phyloP scores from a whole-genome alignment of 2,329 filamentous ascomycete genomes.

The Ilyonectria mors-panacis region DNA sequence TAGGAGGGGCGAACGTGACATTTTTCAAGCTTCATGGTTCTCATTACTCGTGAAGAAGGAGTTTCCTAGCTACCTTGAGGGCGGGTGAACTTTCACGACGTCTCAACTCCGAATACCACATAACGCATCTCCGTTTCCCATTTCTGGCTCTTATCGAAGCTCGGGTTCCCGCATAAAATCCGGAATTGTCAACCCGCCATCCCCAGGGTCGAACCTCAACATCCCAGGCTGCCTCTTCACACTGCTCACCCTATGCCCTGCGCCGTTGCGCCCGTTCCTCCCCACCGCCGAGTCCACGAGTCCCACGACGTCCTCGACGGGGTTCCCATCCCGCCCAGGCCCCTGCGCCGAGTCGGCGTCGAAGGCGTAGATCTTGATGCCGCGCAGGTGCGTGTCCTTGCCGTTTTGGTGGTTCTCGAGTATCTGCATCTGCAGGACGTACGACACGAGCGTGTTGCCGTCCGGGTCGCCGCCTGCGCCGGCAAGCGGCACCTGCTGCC shows the following conservation, averaged over 20 bases:
- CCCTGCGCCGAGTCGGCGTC: constrained; percentile 64
- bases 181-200: constrained; percentile 55
- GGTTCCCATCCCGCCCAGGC: constrained; percentile 55
- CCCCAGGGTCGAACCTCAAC: constrained; percentile 51
- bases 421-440: constrained; percentile 90
- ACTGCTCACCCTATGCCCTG: constrained; percentile 45
- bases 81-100: neutral
- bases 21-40: constrained; percentile 18
- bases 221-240: constrained; percentile 48
- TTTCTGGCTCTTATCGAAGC: constrained; percentile 47
- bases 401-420: constrained; percentile 99
- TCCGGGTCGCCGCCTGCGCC: constrained; percentile 72
- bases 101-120: constrained; percentile 29
- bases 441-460: constrained; percentile 85
- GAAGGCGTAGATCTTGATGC: constrained; percentile 85
- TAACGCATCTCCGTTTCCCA: constrained; percentile 1
- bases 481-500: constrained; percentile 84
- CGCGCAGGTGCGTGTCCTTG: constrained; percentile 97
- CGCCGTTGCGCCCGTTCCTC: constrained; percentile 23
- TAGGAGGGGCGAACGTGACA: neutral
- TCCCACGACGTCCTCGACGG: constrained; percentile 48
- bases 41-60: constrained; percentile 26
- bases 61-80: neutral
- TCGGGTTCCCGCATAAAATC: constrained; percentile 62
- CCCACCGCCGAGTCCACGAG: constrained; percentile 42